Evolutionary conservation across 306 rosid genomes (phyloP), one percentile per base, ranked within the genome.

Genomic region (Sindora glabra): DNA sequence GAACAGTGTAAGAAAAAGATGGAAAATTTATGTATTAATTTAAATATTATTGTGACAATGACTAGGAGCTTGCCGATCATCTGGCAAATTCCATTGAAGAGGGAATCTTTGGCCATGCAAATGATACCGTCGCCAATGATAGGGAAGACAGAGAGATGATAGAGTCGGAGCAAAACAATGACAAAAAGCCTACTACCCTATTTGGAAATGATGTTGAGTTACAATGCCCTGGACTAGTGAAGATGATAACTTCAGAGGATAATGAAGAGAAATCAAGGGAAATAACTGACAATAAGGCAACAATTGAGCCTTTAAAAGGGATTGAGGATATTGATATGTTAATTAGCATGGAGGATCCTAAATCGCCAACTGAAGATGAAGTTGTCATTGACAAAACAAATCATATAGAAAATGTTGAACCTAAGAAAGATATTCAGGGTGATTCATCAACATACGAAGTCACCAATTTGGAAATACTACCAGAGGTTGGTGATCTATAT

Each of bases 31-130:
- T 41, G 3, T 17, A 51, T 34, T 65, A 32, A 46, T 10, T 38
- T 23, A 17, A 8, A 5, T 14, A 5, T 30, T 21, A 57, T 26
- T 46, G 25, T 69, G 59, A 59, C 12, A 45, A 46, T 53, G 26
- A 59, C 7, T 45, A 85, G 85, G 79, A 57, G 19, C 64, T 13
- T 0, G 33, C 48, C 54, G 56, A 50, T 58, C 11, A 18, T 32
- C 33, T 32, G 0, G 55, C 48, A 56, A 70, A 53, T 52, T 37
- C 30, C 27, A 40, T 23, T 30, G 62, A 64, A 75, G 77, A 69
- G 62, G 40, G 59, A 48, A 24, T 40, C 13, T 14, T 33, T 19
- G 33, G 5, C 12, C 27, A 38, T 8, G 65, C 16, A 18, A 66
- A 56, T 34, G 63, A 47, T 41, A 70, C 44, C 62, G 69, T 36